phyloP scores from a whole-genome alignment of 2,329 filamentous ascomycete species.

The Pseudocercospora eumusae region DNA sequence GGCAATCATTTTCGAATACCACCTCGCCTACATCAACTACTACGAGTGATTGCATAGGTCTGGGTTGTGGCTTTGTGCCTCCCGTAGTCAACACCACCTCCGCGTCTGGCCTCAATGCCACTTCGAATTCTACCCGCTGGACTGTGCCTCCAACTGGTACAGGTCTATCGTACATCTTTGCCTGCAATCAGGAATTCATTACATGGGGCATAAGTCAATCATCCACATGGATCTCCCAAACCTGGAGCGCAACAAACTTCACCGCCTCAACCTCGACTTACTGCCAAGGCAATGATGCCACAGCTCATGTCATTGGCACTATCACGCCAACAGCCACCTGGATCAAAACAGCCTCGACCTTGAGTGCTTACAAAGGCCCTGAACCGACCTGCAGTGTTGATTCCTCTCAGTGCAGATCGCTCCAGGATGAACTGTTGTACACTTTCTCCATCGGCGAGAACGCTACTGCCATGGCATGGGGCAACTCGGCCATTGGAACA shows the following conservation, averaged over 20 bases:
- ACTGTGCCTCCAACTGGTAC: background rate
- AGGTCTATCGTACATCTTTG: conserved; percentile 2
- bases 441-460: background rate
- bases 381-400: background rate
- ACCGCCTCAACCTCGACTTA: background rate
- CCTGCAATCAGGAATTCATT: background rate
- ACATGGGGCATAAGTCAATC: conserved; percentile 1
- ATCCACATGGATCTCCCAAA: background rate
- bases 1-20: background rate
- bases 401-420: conserved; percentile 1
- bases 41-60: background rate
- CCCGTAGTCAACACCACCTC: background rate
- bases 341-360: background rate
- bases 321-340: background rate
- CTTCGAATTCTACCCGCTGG: background rate
- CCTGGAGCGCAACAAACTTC: conserved; percentile 2
- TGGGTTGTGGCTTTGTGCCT: conserved; percentile 5
- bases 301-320: conserved; percentile 1
- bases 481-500: background rate
- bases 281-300: background rate
- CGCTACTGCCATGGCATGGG: conserved; percentile 3
- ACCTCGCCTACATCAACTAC: background rate
- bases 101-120: background rate
- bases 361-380: conserved; percentile 2
- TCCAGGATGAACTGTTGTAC: background rate